Base-by-base conservation (phyloP, 2,329 filamentous ascomycete genomes). In the Colletotrichum theobromicola region DNA sequence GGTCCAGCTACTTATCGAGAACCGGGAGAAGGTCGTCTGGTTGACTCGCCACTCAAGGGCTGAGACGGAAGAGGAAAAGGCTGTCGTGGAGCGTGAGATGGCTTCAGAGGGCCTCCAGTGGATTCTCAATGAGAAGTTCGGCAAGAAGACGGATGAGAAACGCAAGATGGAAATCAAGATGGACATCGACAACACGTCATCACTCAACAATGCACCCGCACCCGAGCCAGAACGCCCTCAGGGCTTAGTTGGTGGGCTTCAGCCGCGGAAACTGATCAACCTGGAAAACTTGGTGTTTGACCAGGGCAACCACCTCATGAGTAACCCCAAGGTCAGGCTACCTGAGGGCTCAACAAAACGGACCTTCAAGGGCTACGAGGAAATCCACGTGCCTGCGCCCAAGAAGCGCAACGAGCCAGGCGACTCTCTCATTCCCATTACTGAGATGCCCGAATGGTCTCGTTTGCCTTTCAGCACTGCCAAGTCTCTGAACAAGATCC, bases 261-360 rank as follows among this genome's bases (percentile, higher is more conserved):
- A 97, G 80, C 97, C 97, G 4, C 93, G 93, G 78, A 95, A 94
- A 81, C 87, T 95, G 58, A 95, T 99, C 82, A 98, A 98, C 82
- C 88, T 99, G 66, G 96, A 99, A 72, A 98, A 98, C 80, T 91
- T 99, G 37, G 91, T 98, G 50, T 99, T 99, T 82, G 97, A 98
- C 79, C 96, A 98, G 84, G 97, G 97, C 67, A 99, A 98, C 80
- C 97, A 99, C 87, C 89, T 99, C 57, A 99, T 98, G 96, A 98
- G 97, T n/a, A 99, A 99, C 80, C 94, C 95, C 8, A 98, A 95
- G 81, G 97, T 99, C 61, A 94, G 94, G 76, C 89, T 99, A 24
- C 97, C 97, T 0, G 95, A 98, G 82, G 97, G 97, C 13, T 98
- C 97, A 3, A 98, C 95, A 0, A 98, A 98, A 84, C 92, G 95